phyloP scores from a whole-genome alignment of 495 filamentous ascomycete genomes.

The Tuber microsphaerosporum region DNA sequence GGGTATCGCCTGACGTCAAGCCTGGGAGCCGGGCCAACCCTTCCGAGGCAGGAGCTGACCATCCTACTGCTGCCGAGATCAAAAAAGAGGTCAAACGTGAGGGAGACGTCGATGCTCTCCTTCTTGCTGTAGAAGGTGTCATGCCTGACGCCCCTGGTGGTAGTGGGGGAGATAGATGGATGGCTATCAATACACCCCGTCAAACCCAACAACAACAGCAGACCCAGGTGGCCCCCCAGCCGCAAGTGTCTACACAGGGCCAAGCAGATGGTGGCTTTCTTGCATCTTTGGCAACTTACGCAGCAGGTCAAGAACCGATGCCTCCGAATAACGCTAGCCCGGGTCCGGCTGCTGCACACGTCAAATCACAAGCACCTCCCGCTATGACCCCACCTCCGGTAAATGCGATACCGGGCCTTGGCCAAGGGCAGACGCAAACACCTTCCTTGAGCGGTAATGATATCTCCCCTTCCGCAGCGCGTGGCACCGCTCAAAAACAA shows the following conservation, averaged over 20 bases:
- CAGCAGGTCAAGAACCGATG: slow-evolving; percentile 43
- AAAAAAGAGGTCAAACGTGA: slow-evolving; percentile 44
- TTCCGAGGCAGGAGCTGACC: slow-evolving; percentile 44
- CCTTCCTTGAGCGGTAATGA: slow-evolving; percentile 14
- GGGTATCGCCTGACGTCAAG: slow-evolving; percentile 41
- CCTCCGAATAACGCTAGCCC: slow-evolving; percentile 41
- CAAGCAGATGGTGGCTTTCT: slow-evolving; percentile 29
- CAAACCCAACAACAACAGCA: slow-evolving; percentile 22
- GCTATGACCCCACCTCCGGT: slow-evolving; percentile 47
- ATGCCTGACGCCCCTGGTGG: slow-evolving; percentile 2
- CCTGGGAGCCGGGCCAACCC: slow-evolving; percentile 32
- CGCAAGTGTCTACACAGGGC: slow-evolving; percentile 13
- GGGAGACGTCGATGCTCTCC: slow-evolving; percentile 32
- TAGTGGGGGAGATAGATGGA: slow-evolving; percentile 35
- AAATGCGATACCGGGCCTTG: slow-evolving; percentile 30
- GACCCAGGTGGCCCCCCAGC: slow-evolving; percentile 6
- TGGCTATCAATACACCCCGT: slow-evolving; percentile 40
- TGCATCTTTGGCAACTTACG: slow-evolving; percentile 47
- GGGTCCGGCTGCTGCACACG: slow-evolving; percentile 46
- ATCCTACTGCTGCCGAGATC: slow-evolving; percentile 46
- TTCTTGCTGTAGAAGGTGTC: slow-evolving; percentile 24
- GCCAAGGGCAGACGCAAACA: slow-evolving; percentile 39
- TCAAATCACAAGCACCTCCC: slow-evolving; percentile 45
- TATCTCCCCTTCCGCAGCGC: slow-evolving; percentile 38
- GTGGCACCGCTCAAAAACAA: slow-evolving; percentile 36